phyloP scores from a whole-genome alignment of 2,329 filamentous ascomycete species.

The Parascedosporium putredinis region DNA sequence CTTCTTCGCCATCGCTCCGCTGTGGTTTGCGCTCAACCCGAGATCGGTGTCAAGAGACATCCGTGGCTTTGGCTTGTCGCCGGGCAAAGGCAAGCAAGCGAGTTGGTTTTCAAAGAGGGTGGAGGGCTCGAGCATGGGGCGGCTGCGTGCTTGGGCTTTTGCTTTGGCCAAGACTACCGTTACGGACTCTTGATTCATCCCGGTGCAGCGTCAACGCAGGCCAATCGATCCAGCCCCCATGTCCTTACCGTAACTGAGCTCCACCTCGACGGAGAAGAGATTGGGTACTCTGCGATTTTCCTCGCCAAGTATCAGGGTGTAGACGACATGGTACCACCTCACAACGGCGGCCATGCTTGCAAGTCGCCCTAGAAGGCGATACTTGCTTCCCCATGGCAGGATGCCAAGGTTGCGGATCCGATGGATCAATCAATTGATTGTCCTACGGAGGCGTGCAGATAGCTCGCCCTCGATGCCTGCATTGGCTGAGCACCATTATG shows the following conservation, averaged over 20 bases:
- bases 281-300: background rate
- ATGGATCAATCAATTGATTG: background rate
- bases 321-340: background rate
- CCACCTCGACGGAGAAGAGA: background rate
- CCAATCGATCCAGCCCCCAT: constrained; percentile 2
- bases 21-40: no score
- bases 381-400: background rate
- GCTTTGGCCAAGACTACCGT: background rate
- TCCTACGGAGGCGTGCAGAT: background rate
- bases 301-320: background rate
- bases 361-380: background rate
- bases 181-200: background rate
- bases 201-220: background rate
- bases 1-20: no score
- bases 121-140: no score
- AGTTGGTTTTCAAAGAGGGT: no score
- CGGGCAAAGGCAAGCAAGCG: no score
- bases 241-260: background rate
- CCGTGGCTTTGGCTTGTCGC: no score
- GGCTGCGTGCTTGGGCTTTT: no score
- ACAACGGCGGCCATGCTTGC: no score
- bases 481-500: background rate
- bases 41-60: no score
- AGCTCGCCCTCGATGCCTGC: background rate
- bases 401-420: background rate